Percentiles rank a stretch among this genome's conserved stretches.
Evolutionary conservation across 2,329 filamentous ascomycete genomes (phyloP).

Genomic region (Neocucurbitaria cava): DNA sequence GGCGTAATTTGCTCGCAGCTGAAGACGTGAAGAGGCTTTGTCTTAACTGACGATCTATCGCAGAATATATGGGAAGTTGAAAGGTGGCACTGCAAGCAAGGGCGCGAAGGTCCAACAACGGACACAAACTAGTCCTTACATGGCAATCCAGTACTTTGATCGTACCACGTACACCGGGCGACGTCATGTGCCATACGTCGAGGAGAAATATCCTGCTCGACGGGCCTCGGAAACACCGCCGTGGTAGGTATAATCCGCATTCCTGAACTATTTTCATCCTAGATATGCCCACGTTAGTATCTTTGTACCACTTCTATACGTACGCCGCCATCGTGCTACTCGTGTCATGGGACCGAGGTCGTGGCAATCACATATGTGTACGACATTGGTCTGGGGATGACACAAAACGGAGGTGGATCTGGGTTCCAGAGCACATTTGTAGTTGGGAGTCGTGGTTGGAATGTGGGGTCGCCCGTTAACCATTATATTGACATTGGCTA

Average conservation of each 20-base stretch:
- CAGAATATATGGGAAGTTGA: not conserved
- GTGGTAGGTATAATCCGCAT: not conserved
- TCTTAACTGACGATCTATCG: not conserved
- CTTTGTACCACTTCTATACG: not conserved
- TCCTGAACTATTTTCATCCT: not conserved
- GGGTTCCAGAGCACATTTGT: constrained; percentile 5
- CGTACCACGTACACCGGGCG: not conserved
- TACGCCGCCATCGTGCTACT: not conserved
- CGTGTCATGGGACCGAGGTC: not conserved
- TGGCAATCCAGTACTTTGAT: not conserved
- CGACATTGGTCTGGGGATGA: not conserved
- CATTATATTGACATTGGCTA: too few relatives aligned
- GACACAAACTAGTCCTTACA: not conserved
- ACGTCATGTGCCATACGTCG: not conserved
- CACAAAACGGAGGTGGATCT: not conserved
- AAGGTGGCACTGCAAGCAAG: not conserved
- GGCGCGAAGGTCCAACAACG: not conserved
- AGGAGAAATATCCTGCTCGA: not conserved
- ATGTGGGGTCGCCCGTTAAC: constrained; percentile 16
- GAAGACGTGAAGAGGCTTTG: too few relatives aligned
- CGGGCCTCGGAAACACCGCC: not conserved
- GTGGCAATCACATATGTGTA: not conserved
- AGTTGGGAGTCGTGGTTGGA: constrained; percentile 15
- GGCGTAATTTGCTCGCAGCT: too few relatives aligned
- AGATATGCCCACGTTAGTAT: not conserved